A percentile compares a stretch with the other conserved stretches of the same genome.
Conservation (phyloP, 2,329 filamentous ascomycete genomes). For the Tolypocladium sp. region DNA sequence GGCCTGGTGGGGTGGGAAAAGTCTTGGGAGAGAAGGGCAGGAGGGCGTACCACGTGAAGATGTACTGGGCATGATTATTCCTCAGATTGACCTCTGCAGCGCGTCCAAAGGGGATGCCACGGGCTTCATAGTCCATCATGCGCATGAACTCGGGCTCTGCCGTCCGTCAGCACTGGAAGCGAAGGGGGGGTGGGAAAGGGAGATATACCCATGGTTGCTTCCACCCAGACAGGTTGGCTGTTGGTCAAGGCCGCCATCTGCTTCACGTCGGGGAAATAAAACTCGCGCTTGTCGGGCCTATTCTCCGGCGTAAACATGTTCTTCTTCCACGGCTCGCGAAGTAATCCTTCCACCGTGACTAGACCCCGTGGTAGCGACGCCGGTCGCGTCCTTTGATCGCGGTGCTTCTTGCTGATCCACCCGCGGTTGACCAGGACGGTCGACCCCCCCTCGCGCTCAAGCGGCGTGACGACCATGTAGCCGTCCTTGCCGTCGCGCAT, state of each 20-base stretch:
- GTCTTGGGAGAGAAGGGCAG: background rate
- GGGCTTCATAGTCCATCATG: slow-evolving; percentile 64
- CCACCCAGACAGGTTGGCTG: slow-evolving; percentile 86
- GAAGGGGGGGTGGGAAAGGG: background rate
- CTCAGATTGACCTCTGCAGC: slow-evolving; percentile 82
- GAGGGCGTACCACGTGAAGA: slow-evolving; percentile 82
- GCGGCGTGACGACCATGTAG: slow-evolving; percentile 82
- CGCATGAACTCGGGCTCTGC: slow-evolving; percentile 70
- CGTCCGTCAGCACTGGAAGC: slow-evolving; percentile 3
- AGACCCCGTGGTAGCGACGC: slow-evolving; percentile 60
- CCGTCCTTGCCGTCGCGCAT: slow-evolving; percentile 85
- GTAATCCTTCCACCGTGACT: slow-evolving; percentile 72
- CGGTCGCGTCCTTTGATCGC: slow-evolving; percentile 53
- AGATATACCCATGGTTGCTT: slow-evolving; percentile 79
- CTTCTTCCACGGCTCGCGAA: slow-evolving; percentile 90
- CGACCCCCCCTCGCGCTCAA: slow-evolving; percentile 60
- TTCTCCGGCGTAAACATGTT: slow-evolving; percentile 97
- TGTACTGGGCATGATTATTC: slow-evolving; percentile 97
- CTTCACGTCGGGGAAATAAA: slow-evolving; percentile 88
- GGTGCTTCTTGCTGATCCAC: slow-evolving; percentile 77
- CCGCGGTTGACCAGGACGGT: slow-evolving; percentile 84
- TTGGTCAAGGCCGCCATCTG: slow-evolving; percentile 82
- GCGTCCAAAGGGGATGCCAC: slow-evolving; percentile 83
- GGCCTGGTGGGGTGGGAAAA: background rate
- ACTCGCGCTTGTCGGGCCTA: slow-evolving; percentile 70